Evolutionary conservation across 306 rosid species (phyloP), one percentile per base, ranked within the genome.

Genomic region (Oemleria cerasiformis): DNA sequence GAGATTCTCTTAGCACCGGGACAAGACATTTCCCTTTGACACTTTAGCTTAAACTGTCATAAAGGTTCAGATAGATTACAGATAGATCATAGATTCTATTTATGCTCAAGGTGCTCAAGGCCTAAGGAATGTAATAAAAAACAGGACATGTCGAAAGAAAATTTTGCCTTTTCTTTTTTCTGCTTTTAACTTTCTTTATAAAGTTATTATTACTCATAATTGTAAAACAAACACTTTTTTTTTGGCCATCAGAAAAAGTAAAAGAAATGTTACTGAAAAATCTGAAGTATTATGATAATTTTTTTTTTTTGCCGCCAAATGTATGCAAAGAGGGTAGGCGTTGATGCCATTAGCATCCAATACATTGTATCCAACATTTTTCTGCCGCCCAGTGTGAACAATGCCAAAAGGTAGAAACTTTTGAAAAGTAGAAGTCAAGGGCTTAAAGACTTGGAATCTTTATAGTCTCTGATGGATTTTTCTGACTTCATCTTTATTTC

Each of bases 1-100:
- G 96, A 92, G 83, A 81, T 85, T 73, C 78, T 92, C 71, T 42
- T 81, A 23, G 70, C 63, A 45, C 65, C 69, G 47, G 41, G 62
- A 19, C 69, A 41, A 59, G 67, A 67, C 43, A 67, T 9, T 21
- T 59, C 65, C 42, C 48, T 45, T 63, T 71, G 76, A 64, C 48
- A 5, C 63, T 30, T 23, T 19, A 9, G 30, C 60, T 13, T 17
- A 34, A 30, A 20, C 20, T 2, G 21, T 56, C 61, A 56, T 21
- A 21, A 16, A 58, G 41, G 34, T 6, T 30, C 42, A 30, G 19
- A 58, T 30, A 58, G 19, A 58, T 6, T 6, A 25, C 63, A 30
- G 19, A 58, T 58, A 58, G 10, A 58, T 13, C 61, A 9, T 25
- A 56, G 11, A 21, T 55, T 55, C 60, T 21, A 1, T 55, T 55